Percentiles rank a stretch among this genome's conserved stretches.
phyloP scores from a whole-genome alignment of 208 protist genomes.

The Chromosphaera perkinsii region DNA sequence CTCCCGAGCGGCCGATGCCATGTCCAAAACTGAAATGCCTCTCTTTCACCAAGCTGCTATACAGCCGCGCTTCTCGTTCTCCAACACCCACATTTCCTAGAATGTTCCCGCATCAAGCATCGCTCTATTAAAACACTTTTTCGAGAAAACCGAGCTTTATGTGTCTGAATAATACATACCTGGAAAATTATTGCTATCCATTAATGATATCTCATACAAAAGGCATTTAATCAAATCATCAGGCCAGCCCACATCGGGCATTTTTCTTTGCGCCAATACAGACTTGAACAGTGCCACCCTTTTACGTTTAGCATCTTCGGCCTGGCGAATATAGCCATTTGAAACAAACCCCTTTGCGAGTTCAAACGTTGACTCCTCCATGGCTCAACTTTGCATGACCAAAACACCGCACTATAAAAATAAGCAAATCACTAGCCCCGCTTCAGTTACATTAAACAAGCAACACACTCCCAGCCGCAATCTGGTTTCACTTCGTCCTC shows the following conservation, averaged over 20 bases:
- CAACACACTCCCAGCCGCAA: no score
- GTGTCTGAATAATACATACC: slow-evolving; percentile 12
- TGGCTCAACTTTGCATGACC: no score
- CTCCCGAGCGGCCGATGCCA: slow-evolving; percentile 55
- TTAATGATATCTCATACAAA: slow-evolving; percentile 49
- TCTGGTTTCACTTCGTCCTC: no score
- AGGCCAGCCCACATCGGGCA: slow-evolving; percentile 56
- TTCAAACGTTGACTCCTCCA: no score
- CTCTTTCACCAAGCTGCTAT: slow-evolving; percentile 38
- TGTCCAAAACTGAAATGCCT: slow-evolving; percentile 57
- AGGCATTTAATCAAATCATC: slow-evolving; percentile 48
- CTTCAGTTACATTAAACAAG: no score
- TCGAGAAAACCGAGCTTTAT: neutral
- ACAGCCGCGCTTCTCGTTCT: slow-evolving; percentile 60
- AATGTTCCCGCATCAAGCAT: no score
- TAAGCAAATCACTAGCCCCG: no score
- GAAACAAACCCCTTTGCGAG: no score
- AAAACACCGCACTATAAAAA: no score
- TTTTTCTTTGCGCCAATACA: slow-evolving; percentile 44
- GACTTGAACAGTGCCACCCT: no score
- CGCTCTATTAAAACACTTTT: neutral
- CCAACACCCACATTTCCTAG: slow-evolving; percentile 51
- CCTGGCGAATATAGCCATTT: no score
- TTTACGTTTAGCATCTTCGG: no score
- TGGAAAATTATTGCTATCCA: slow-evolving; percentile 68